A percentile compares a stretch with the other conserved stretches of the same genome.
Conservation (phyloP, 140 eudicot genomes). For the Oenanthe javanica region DNA sequence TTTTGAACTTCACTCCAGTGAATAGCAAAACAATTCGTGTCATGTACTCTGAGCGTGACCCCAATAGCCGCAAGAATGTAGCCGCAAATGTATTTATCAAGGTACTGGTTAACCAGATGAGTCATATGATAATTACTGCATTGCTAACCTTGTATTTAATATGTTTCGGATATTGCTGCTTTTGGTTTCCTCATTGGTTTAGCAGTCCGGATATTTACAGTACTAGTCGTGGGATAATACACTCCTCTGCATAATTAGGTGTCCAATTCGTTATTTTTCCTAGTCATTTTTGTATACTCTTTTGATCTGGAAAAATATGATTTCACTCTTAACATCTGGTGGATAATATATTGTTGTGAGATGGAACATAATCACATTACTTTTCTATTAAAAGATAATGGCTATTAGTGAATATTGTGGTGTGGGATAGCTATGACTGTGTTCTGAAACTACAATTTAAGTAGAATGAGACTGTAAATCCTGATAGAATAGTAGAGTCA, state of each 20-base stretch:
- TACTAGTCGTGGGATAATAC: not conserved
- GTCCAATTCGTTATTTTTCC: not conserved
- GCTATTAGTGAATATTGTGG: not conserved
- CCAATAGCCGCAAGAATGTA: slow-evolving; percentile 46
- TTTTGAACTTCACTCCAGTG: slow-evolving; percentile 39
- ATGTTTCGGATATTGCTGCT: not conserved
- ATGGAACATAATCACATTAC: not conserved
- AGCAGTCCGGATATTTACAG: not conserved
- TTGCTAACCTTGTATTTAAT: not conserved
- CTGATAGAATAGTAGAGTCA: not conserved
- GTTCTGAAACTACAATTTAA: not conserved
- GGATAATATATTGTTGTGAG: not conserved
- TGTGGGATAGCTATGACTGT: not conserved
- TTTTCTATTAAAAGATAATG: not conserved
- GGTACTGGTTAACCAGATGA: slow-evolving; percentile 14
- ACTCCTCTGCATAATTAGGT: not conserved
- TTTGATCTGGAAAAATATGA: not conserved
- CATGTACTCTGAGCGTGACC: slow-evolving; percentile 52
- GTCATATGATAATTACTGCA: not conserved
- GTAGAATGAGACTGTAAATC: not conserved
- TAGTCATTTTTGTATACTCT: not conserved
- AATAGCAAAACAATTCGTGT: slow-evolving; percentile 40
- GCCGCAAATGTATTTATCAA: slow-evolving; percentile 44
- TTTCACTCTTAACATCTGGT: not conserved
- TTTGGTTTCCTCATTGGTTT: not conserved